Evolutionary conservation across 2,329 filamentous ascomycete genomes (phyloP).

Genomic region (Peltaster fructicola): DNA sequence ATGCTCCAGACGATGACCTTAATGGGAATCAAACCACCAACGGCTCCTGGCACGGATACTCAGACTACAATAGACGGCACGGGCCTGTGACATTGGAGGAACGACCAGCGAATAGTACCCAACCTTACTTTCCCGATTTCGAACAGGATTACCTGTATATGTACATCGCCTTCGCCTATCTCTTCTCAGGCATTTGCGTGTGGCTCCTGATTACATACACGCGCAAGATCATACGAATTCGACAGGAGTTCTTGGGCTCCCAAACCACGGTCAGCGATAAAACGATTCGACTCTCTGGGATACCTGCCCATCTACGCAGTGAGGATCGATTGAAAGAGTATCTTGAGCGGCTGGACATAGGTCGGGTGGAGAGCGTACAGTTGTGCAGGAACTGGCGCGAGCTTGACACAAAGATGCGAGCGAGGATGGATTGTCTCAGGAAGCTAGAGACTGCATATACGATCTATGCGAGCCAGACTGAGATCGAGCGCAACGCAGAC

Average conservation of each 20-base stretch:
- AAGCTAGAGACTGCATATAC: conserved; percentile 74
- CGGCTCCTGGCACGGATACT: conserved; percentile 1
- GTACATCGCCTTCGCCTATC: conserved; percentile 84
- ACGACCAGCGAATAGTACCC: conserved; percentile 1
- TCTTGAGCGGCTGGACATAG: conserved; percentile 74
- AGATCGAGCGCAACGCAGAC: conserved; percentile 30
- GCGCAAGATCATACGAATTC: conserved; percentile 62
- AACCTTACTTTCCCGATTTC: conserved; percentile 9
- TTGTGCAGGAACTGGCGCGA: conserved; percentile 75
- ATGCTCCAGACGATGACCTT: conserved; percentile 21
- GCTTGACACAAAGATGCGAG: conserved; percentile 55
- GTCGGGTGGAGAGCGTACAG: conserved; percentile 73
- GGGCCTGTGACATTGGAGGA: no score
- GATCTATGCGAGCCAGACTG: conserved; percentile 46
- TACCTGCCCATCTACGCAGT: conserved; percentile 59
- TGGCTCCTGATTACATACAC: conserved; percentile 76
- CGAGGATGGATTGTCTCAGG: conserved; percentile 47
- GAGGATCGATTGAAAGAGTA: conserved; percentile 73
- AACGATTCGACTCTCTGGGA: conserved; percentile 79
- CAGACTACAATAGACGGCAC: no score
- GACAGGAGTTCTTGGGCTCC: conserved; percentile 81
- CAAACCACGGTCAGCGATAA: conserved; percentile 93
- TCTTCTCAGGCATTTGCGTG: conserved; percentile 68
- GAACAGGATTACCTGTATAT: conserved; percentile 62
- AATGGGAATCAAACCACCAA: conserved; percentile 10